Conservation (phyloP, 2,329 filamentous ascomycete species). For the Cladophialophora bantiana region DNA sequence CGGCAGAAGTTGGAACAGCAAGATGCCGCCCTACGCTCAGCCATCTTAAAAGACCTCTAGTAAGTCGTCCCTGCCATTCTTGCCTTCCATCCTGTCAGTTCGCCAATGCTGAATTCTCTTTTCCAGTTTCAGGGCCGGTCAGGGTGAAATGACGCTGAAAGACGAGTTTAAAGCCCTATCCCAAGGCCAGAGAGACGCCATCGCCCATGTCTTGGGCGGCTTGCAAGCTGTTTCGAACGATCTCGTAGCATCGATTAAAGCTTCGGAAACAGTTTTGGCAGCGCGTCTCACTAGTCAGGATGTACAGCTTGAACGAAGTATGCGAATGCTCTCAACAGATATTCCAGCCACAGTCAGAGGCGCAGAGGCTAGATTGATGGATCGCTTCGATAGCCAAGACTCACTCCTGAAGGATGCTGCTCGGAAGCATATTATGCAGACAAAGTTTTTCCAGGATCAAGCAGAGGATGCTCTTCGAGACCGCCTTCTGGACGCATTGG, state of each 20-base stretch:
- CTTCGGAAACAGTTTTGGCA: conserved; percentile 7
- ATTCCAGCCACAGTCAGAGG: not conserved
- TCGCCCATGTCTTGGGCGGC: not conserved
- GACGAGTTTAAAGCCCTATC: conserved; percentile 13
- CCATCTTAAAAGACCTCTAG: conserved; percentile 23
- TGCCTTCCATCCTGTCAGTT: not conserved
- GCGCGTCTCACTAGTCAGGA: not conserved
- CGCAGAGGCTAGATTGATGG: conserved; percentile 2
- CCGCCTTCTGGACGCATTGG: conserved; percentile 23
- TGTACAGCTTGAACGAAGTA: not conserved
- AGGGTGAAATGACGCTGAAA: not conserved
- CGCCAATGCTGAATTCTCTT: not conserved
- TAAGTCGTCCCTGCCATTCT: not conserved
- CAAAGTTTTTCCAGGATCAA: not conserved
- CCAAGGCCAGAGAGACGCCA: conserved; percentile 17
- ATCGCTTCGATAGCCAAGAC: conserved; percentile 9
- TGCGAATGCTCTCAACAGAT: conserved; percentile 4
- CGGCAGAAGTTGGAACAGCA: conserved; percentile 17
- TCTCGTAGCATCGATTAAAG: conserved; percentile 5
- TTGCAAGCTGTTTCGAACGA: conserved; percentile 4
- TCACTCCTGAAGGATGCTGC: not conserved
- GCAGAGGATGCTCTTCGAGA: not conserved
- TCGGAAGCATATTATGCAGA: not conserved
- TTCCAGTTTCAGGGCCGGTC: conserved; percentile 5
- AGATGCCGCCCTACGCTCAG: conserved; percentile 16